phyloP scores from a whole-genome alignment of 169 alveolate genomes.

The Plasmodium malariae region DNA sequence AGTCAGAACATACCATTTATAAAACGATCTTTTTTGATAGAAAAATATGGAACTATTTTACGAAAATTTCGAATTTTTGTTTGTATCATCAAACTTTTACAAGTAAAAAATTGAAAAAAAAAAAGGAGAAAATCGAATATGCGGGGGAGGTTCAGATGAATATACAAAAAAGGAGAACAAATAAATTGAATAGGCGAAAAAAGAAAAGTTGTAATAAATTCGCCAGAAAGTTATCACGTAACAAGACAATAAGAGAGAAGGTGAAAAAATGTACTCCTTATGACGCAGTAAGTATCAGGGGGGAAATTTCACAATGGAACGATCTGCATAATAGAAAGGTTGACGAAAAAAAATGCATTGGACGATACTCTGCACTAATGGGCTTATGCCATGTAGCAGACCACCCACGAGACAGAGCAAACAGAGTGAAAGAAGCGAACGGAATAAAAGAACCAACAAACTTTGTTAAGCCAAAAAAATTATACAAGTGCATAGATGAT shows the following conservation, averaged over 20 bases:
- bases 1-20: slow-evolving; percentile 68
- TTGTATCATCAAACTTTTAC: slow-evolving; percentile 55
- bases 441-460: not conserved
- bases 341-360: no score
- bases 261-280: no score
- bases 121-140: not conserved
- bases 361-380: no score
- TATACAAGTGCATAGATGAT: slow-evolving; percentile 13
- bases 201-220: not conserved
- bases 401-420: no score
- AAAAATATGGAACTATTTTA: slow-evolving; percentile 55
- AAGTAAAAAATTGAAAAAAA: slow-evolving; percentile 44
- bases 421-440: not conserved
- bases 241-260: no score
- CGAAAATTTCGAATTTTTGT: slow-evolving; percentile 68
- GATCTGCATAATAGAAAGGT: no score
- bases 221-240: no score
- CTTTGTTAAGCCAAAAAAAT: no score
- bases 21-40: slow-evolving; percentile 67
- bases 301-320: not conserved
- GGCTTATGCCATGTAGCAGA: no score
- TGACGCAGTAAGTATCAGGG: no score
- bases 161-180: not conserved
- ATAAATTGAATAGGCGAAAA: not conserved
- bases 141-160: not conserved